A percentile compares a stretch with the other conserved stretches of the same genome.
Conservation (phyloP, 352 stramenopile genomes). For the Phytophthora melonis region DNA sequence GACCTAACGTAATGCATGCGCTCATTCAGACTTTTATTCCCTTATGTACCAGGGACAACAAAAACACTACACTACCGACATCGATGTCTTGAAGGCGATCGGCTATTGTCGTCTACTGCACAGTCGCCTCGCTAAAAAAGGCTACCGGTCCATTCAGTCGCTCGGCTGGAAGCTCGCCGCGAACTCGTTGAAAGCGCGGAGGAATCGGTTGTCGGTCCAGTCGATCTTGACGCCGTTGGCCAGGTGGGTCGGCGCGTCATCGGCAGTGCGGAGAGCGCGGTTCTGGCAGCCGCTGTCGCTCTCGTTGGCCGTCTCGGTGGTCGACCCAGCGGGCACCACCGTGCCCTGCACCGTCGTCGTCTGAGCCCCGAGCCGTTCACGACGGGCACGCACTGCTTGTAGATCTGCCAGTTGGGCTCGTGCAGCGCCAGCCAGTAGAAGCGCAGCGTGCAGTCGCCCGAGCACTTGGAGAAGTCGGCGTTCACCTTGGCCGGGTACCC, state of each 20-base stretch:
- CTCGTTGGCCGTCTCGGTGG: constrained; percentile 14
- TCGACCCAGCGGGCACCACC: constrained; percentile 20
- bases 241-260: constrained; percentile 33
- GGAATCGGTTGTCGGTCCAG: constrained; percentile 44
- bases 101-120: neutral
- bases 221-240: constrained; percentile 32
- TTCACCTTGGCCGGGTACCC: constrained; percentile 40
- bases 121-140: neutral
- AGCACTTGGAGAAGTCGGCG: constrained; percentile 39
- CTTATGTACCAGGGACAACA: too few relatives aligned
- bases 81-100: neutral
- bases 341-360: constrained; percentile 22
- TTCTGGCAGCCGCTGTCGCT: constrained; percentile 31
- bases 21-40: too few relatives aligned
- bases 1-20: too few relatives aligned
- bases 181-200: constrained; percentile 46
- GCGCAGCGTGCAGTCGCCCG: constrained; percentile 36
- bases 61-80: neutral
- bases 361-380: neutral
- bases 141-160: neutral
- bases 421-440: constrained; percentile 38
- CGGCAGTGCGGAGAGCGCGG: constrained; percentile 30
- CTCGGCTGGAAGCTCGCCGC: constrained; percentile 24
- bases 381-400: neutral
- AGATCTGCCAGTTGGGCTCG: too few relatives aligned